Conservation (phyloP, 345 rosid species). For the Murraya koenigii region DNA sequence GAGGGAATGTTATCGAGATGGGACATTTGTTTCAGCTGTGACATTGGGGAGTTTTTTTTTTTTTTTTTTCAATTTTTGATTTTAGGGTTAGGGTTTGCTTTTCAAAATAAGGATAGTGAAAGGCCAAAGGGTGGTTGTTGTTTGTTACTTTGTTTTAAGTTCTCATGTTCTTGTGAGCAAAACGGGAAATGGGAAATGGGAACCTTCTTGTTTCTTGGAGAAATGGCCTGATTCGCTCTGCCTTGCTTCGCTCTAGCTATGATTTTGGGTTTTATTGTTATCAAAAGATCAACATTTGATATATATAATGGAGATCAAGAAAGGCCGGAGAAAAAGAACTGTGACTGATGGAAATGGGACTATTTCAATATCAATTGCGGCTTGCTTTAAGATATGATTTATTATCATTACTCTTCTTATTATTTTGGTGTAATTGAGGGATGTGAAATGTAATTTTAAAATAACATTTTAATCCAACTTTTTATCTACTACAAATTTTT, state of each 20-base stretch:
- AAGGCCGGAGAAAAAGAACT: conserved; percentile 19
- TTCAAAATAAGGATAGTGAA: background rate
- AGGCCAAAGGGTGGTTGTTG: background rate
- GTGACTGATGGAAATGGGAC: conserved; percentile 12
- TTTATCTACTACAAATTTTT: too few species aligned
- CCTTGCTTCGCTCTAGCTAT: background rate
- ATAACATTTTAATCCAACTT: background rate
- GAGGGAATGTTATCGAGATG: conserved; percentile 82
- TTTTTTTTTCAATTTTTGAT: background rate
- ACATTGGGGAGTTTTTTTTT: conserved; percentile 5
- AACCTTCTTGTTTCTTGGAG: conserved; percentile 54
- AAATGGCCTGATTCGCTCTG: conserved; percentile 10
- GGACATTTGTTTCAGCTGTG: conserved; percentile 61
- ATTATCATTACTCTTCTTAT: too few species aligned
- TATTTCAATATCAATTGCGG: too few species aligned
- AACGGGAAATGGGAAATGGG: conserved; percentile 13
- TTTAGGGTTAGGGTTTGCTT: conserved; percentile 18
- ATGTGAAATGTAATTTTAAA: background rate
- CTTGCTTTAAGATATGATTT: too few species aligned
- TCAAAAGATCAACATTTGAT: conserved; percentile 25
- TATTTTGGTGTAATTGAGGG: background rate
- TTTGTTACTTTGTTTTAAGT: background rate
- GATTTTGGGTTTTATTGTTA: conserved; percentile 22
- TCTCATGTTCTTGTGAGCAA: background rate
- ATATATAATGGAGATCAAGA: conserved; percentile 22